These are phyloP conservation scores for Clonostachys sp. DNA, from an alignment of 2,329 filamentous ascomycete genomes.

Conservation along the genomic window DNA sequence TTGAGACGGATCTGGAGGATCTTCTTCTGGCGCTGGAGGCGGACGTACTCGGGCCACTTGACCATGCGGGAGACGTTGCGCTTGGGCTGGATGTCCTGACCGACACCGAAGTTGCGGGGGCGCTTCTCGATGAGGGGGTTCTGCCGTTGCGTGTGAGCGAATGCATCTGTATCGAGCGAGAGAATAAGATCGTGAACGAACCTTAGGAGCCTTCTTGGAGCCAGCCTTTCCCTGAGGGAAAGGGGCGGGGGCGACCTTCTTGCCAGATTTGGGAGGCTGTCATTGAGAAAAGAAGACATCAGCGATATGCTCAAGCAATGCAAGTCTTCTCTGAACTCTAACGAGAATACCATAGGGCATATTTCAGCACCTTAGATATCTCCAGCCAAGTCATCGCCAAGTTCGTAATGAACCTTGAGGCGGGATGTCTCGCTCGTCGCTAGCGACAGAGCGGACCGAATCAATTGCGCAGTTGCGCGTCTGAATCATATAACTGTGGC, in stretches of 20 bases:
- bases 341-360: constrained; percentile 58
- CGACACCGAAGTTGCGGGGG: constrained; percentile 95
- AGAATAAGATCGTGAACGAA: constrained; percentile 42
- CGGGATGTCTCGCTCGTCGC: constrained; percentile 26
- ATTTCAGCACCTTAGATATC: constrained; percentile 48
- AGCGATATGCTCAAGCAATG: constrained; percentile 76
- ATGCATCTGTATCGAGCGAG: not conserved
- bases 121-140: constrained; percentile 99
- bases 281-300: constrained; percentile 99
- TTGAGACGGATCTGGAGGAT: constrained; percentile 98
- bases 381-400: constrained; percentile 65
- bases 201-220: constrained; percentile 95
- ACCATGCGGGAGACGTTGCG: constrained; percentile 98
- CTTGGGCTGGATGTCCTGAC: constrained; percentile 96
- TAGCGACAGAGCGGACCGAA: constrained; percentile 16
- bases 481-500: constrained; percentile 28
- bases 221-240: constrained; percentile 91
- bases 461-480: constrained; percentile 25
- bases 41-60: constrained; percentile 99
- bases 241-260: constrained; percentile 96
- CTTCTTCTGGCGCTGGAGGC: constrained; percentile 90
- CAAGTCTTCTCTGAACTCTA: constrained; percentile 91
- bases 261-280: constrained; percentile 98
- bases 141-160: constrained; percentile 36
- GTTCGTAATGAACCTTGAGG: constrained; percentile 8